These are phyloP conservation scores for Penicillium egyptiacum DNA, from an alignment of 495 filamentous ascomycete species.

Conservation along the genomic window DNA sequence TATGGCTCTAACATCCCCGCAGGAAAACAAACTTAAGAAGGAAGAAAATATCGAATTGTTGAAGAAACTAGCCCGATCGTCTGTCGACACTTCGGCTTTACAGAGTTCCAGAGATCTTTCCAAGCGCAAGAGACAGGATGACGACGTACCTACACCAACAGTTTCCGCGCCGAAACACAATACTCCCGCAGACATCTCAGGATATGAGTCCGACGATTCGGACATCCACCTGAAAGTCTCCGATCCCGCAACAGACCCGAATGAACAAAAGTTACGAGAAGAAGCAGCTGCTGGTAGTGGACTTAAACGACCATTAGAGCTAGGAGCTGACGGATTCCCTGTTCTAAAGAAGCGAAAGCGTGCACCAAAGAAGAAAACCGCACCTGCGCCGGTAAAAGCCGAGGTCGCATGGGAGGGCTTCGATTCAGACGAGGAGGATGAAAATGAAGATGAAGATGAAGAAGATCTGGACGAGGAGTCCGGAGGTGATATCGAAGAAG, in stretches of 20 bases:
- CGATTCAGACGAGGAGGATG: conserved; percentile 43
- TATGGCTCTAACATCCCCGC: conserved; percentile 23
- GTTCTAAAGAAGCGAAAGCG: conserved; percentile 69
- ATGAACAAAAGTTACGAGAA: conserved; percentile 23
- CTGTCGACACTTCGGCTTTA: conserved; percentile 78
- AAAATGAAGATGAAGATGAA: conserved; percentile 17
- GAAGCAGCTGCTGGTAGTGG: conserved; percentile 63
- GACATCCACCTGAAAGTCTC: conserved; percentile 30
- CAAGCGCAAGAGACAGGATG: conserved; percentile 39
- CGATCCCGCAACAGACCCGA: conserved; percentile 20
- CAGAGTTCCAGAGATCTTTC: conserved; percentile 75
- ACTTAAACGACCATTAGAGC: conserved; percentile 80
- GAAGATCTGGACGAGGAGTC: conserved; percentile 19
- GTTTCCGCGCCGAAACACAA: conserved; percentile 11
- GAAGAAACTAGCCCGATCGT: conserved; percentile 73
- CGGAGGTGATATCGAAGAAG: conserved; percentile 23
- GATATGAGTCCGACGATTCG: conserved; percentile 42
- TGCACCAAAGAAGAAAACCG: conserved; percentile 32
- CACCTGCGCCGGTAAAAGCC: conserved; percentile 30
- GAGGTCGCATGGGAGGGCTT: conserved; percentile 65
- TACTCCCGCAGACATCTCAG: conserved; percentile 26
- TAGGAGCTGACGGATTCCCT: conserved; percentile 74
- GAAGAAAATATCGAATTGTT: conserved; percentile 87
- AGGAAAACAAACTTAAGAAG: conserved; percentile 90
- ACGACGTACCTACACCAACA: conserved; percentile 12